These are phyloP conservation scores for Ganoderma meredithae DNA, from an alignment of 1,284 basidiomycete genomes.

Conservation along the genomic window DNA sequence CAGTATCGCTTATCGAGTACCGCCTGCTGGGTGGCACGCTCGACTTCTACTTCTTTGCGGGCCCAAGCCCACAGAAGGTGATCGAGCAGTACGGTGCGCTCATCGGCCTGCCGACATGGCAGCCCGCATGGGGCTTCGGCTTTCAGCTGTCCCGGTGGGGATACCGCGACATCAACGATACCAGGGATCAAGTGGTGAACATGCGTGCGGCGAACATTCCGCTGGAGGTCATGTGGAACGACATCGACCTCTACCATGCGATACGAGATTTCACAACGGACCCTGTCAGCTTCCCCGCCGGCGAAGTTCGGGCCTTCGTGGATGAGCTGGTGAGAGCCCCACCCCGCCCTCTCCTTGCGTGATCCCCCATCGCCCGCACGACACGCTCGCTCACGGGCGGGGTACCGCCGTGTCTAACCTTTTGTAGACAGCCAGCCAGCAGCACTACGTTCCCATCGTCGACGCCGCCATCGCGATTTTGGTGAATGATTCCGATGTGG, in stretches of 20 bases:
- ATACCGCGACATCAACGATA: constrained; percentile 47
- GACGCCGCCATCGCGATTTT: constrained; percentile 46
- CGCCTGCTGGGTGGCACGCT: constrained; percentile 72
- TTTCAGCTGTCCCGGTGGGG: constrained; percentile 73
- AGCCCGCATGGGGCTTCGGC: constrained; percentile 74
- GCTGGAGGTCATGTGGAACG: constrained; percentile 81
- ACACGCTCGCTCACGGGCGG: not conserved
- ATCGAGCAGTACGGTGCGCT: constrained; percentile 72
- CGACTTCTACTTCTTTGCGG: constrained; percentile 71
- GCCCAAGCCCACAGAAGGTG: constrained; percentile 65
- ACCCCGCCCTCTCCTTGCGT: not conserved
- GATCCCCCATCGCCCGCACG: not conserved
- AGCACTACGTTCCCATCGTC: constrained; percentile 50
- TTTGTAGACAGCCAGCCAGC: constrained; percentile 41
- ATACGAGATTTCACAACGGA: constrained; percentile 75
- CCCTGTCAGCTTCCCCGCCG: constrained; percentile 65
- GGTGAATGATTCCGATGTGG: constrained; percentile 48
- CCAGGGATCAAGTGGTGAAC: constrained; percentile 68
- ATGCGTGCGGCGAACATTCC: constrained; percentile 73
- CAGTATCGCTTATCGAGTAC: constrained; percentile 68
- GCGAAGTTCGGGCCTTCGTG: constrained; percentile 70
- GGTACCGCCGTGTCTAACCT: not conserved
- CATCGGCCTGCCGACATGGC: constrained; percentile 70
- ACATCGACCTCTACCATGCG: constrained; percentile 77
- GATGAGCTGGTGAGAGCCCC: constrained; percentile 55